These are phyloP conservation scores for Tillandsia fasciculata DNA, from an alignment of 176 grass and related monocot genomes.

Conservation along the genomic window DNA sequence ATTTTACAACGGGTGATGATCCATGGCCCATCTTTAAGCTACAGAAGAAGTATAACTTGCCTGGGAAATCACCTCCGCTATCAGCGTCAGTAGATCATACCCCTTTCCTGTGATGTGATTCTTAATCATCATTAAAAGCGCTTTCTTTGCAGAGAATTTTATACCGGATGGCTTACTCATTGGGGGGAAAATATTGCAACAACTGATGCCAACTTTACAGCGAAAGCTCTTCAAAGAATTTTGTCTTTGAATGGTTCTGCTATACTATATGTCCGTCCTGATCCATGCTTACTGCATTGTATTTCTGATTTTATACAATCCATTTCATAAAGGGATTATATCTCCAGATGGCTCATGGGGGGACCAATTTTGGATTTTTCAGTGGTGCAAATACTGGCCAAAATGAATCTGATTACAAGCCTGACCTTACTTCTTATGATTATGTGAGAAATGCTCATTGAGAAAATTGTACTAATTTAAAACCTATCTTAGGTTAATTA, in stretches of 20 bases:
- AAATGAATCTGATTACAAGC: constrained; percentile 76
- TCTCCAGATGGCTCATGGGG: constrained; percentile 95
- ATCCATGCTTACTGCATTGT: constrained; percentile 22
- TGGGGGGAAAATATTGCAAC: constrained; percentile 70
- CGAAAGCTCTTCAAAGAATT: constrained; percentile 58
- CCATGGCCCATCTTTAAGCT: constrained; percentile 66
- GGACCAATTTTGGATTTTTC: constrained; percentile 92
- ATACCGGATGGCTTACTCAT: constrained; percentile 95
- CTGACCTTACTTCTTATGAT: constrained; percentile 92
- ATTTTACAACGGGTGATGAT: constrained; percentile 75
- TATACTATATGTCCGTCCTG: constrained; percentile 85
- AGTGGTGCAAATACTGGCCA: constrained; percentile 97
- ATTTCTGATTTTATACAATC: constrained; percentile 13
- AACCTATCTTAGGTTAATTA: constrained; percentile 8
- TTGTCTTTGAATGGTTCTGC: constrained; percentile 79
- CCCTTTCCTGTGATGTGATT: neutral
- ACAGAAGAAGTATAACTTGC: constrained; percentile 83
- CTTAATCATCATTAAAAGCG: constrained; percentile 11
- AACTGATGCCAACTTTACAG: constrained; percentile 54
- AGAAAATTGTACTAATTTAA: constrained; percentile 2
- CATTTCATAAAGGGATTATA: constrained; percentile 23
- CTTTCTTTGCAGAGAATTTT: constrained; percentile 69
- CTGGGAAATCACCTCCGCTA: constrained; percentile 85
- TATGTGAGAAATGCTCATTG: constrained; percentile 43
- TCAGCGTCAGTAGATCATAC: constrained; percentile 45